Percentiles rank a stretch among this genome's conserved stretches.
These are phyloP conservation scores for Zymoseptoria pseudotritici DNA, from an alignment of 2,329 filamentous ascomycete genomes.

Conservation along the genomic window DNA sequence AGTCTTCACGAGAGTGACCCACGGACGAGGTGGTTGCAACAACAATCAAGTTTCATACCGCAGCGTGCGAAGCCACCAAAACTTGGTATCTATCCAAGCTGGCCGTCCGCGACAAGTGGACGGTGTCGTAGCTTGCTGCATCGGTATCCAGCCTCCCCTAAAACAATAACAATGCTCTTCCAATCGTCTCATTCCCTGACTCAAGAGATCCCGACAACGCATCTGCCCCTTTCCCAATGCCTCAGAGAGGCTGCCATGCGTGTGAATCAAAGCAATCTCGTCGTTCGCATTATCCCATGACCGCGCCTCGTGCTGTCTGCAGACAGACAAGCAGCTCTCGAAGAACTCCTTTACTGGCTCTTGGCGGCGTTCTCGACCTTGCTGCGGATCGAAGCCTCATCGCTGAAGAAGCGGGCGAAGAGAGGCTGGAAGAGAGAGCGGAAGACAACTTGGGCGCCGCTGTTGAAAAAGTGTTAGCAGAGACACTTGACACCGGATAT, in stretches of 20 bases:
- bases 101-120: background rate
- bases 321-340: background rate
- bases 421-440: constrained; percentile 88
- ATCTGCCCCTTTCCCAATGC: background rate
- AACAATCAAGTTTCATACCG: background rate
- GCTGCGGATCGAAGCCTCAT: constrained; percentile 66
- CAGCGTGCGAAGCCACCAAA: background rate
- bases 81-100: background rate
- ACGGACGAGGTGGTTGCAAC: too few relatives aligned
- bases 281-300: background rate
- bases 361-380: constrained; percentile 60
- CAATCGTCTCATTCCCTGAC: background rate
- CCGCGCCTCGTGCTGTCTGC: background rate
- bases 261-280: background rate
- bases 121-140: background rate
- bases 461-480: constrained; percentile 33
- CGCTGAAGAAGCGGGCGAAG: constrained; percentile 82
- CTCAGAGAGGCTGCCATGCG: background rate
- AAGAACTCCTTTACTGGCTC: constrained; percentile 19
- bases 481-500: constrained; percentile 4
- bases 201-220: background rate
- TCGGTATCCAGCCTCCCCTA: background rate
- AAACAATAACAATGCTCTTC: background rate
- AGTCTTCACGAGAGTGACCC: background rate
- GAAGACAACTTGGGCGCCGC: constrained; percentile 94